Evolutionary conservation across 768 basidiomycete genomes (phyloP).

Genomic region (Macrocybe gigantea): DNA sequence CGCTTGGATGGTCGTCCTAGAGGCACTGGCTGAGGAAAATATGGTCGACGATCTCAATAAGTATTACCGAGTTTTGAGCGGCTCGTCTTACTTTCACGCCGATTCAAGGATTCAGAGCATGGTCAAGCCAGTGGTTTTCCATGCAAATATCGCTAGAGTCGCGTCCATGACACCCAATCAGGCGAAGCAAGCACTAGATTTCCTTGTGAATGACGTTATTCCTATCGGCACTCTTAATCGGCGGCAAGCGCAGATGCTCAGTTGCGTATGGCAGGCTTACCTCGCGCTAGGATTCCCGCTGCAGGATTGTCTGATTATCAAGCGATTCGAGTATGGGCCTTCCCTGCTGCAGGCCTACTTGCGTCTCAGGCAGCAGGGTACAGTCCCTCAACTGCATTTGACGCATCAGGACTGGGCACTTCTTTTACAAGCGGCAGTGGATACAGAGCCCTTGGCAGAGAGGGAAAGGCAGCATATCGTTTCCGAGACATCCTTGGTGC

Average conservation of each 20-base stretch:
- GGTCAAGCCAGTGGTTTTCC: constrained; percentile 38
- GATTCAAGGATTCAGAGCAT: constrained; percentile 18
- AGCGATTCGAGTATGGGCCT: constrained; percentile 26
- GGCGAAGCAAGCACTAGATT: too few relatives aligned
- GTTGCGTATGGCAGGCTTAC: too few relatives aligned
- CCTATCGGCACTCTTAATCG: too few relatives aligned
- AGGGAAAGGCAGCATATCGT: not conserved
- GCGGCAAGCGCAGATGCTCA: too few relatives aligned
- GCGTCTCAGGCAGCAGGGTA: constrained; percentile 22
- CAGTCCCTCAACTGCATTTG: constrained; percentile 23
- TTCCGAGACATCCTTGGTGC: too few relatives aligned
- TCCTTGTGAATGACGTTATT: too few relatives aligned
- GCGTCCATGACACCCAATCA: too few relatives aligned
- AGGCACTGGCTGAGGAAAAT: constrained; percentile 42
- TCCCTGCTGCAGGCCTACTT: constrained; percentile 41
- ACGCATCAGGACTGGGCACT: constrained; percentile 37
- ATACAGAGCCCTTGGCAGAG: too few relatives aligned
- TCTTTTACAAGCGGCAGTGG: constrained; percentile 34
- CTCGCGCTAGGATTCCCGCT: too few relatives aligned
- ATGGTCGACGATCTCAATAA: constrained; percentile 52
- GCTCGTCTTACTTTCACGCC: constrained; percentile 27
- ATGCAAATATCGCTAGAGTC: constrained; percentile 22
- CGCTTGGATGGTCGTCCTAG: constrained; percentile 58
- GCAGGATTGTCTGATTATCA: not conserved
- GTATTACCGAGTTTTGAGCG: constrained; percentile 10